Evolutionary conservation across 1,284 basidiomycete species (phyloP).

Genomic region (Trichosporon sp.): DNA sequence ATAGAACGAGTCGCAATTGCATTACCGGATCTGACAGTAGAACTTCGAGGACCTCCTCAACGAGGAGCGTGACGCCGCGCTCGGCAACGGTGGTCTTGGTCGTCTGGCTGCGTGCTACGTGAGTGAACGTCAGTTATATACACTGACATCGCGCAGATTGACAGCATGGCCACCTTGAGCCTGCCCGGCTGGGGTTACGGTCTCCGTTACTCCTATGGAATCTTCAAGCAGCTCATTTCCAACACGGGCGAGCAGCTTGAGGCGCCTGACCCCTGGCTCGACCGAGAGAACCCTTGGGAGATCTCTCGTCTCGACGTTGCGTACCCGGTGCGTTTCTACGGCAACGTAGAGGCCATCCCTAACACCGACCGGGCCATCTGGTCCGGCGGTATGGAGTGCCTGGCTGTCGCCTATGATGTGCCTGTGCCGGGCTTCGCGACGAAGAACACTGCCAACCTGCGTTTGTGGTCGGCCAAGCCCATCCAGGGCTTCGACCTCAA

Average conservation of each 20-base stretch:
- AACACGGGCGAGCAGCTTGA: conserved; percentile 69
- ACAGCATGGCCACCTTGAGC: conserved; percentile 63
- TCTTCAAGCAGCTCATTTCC: conserved; percentile 87
- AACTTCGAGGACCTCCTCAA: conserved; percentile 77
- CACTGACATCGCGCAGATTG: conserved; percentile 35
- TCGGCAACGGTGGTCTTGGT: conserved; percentile 78
- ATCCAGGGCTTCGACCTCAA: conserved; percentile 87
- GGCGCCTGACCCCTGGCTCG: conserved; percentile 88
- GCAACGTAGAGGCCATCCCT: conserved; percentile 62
- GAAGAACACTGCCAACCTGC: conserved; percentile 51
- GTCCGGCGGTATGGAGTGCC: conserved; percentile 83
- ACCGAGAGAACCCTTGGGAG: conserved; percentile 76
- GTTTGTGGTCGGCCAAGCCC: conserved; percentile 63
- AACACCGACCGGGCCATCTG: conserved; percentile 63
- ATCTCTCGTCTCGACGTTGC: conserved; percentile 75
- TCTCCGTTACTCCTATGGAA: conserved; percentile 76
- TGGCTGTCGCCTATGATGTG: conserved; percentile 77
- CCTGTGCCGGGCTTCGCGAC: conserved; percentile 71
- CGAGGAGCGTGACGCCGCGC: conserved; percentile 78
- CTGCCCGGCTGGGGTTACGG: conserved; percentile 85
- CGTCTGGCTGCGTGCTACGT: conserved; percentile 90
- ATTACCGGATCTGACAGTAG: conserved; percentile 20
- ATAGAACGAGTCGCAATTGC: background rate
- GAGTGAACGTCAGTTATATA: background rate
- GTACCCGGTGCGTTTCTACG: conserved; percentile 70